Conservation (phyloP, 108 stramenopile genomes). For the Stephanodiscus triporus region DNA sequence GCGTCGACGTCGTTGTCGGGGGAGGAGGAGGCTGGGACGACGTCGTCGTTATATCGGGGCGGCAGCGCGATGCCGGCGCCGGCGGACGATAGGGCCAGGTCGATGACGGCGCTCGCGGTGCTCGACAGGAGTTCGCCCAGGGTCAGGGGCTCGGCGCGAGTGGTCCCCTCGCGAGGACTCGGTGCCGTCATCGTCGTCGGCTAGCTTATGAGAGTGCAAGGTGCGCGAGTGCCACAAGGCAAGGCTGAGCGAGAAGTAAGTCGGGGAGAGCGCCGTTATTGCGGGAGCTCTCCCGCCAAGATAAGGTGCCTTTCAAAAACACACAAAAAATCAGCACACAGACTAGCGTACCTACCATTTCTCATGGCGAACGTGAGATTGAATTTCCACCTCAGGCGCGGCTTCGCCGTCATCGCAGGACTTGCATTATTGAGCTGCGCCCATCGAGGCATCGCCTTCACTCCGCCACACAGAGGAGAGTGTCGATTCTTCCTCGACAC, state of each 20-base stretch:
- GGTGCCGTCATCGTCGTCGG: background rate
- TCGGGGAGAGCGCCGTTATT: no score
- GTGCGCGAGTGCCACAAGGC: no score
- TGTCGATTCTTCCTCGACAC: conserved; percentile 73
- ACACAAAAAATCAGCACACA: no score
- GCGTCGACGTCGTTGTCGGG: background rate
- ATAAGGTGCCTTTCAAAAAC: no score
- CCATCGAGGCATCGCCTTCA: conserved; percentile 13
- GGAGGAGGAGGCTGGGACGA: no score
- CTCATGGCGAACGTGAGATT: background rate
- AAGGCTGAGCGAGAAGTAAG: no score
- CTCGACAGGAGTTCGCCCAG: background rate
- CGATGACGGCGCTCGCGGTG: background rate
- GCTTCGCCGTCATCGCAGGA: background rate
- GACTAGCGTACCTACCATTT: no score
- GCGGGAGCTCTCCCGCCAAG: no score
- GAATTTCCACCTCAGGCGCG: background rate
- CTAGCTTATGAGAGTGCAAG: background rate
- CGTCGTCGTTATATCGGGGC: background rate
- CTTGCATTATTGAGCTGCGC: background rate
- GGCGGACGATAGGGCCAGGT: background rate
- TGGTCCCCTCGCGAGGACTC: background rate
- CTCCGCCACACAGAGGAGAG: conserved; percentile 48
- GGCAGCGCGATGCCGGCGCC: background rate
- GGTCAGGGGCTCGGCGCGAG: background rate